Conservation (phyloP, 164 flowering plant species). For the Liquidambar formosana region DNA sequence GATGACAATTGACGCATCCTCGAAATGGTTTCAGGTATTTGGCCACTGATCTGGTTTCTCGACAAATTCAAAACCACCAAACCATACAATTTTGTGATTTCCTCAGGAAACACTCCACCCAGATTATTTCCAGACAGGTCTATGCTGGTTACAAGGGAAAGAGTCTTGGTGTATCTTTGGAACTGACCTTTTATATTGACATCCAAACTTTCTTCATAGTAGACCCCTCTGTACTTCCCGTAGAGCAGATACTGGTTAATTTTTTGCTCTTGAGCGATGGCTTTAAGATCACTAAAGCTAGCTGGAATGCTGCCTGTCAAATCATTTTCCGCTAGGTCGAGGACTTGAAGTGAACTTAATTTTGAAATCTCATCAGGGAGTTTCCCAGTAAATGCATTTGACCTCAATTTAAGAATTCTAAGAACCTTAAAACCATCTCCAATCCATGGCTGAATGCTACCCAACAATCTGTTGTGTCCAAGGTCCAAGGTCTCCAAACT, state of each 20-base stretch:
- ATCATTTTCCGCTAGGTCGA: conserved; percentile 45
- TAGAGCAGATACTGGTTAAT: conserved; percentile 17
- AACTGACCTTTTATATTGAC: conserved; percentile 22
- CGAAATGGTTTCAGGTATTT: conserved; percentile 36
- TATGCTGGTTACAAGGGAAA: conserved; percentile 35
- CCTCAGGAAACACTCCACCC: conserved; percentile 29
- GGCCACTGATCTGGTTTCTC: conserved; percentile 33
- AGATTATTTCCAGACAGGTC: conserved; percentile 38
- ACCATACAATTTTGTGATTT: conserved; percentile 18
- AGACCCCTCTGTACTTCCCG: conserved; percentile 28
- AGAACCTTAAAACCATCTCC: conserved; percentile 23
- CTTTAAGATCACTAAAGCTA: conserved; percentile 23
- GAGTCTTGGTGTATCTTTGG: conserved; percentile 28
- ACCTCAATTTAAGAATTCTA: conserved; percentile 29
- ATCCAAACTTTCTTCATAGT: conserved; percentile 33
- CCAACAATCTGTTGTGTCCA: conserved; percentile 33
- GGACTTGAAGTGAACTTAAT: conserved; percentile 30
- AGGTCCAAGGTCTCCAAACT: conserved; percentile 42
- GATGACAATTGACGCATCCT: conserved; percentile 27
- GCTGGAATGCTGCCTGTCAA: conserved; percentile 42
- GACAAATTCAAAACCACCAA: conserved; percentile 42
- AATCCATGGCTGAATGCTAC: conserved; percentile 38
- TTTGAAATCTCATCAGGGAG: conserved; percentile 30
- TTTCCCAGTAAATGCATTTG: conserved; percentile 29
- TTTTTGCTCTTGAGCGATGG: conserved; percentile 21